Evolutionary conservation across 2,329 filamentous ascomycete species (phyloP), one percentile per base, ranked within the genome.

Genomic region (Pezicula rhizophila): DNA sequence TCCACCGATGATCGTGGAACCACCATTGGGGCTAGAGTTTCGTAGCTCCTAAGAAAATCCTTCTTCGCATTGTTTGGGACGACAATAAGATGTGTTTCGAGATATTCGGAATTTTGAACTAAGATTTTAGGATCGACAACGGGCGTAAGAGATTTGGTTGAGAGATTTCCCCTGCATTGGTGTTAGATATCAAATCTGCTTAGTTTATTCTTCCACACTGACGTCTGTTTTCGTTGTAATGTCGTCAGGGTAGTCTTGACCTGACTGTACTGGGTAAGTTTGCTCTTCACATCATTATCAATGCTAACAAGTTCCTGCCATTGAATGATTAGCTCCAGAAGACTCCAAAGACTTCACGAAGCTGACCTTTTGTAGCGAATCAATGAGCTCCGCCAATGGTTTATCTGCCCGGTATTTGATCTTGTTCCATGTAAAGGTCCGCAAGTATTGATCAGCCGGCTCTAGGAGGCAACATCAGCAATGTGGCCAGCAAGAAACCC

Each of bases 391-490:
- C 48, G 82, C 79, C 52, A 99, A 79, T 45, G 92, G 81, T 67
- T 92, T 95, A 69, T 99, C 93, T 54, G 88, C 85, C 61, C 93
- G 84, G 70, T 97, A 99, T 67, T 96, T 93, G 70, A 95, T 89
- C 70, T 93, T 96, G 73, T 97, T 97, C 93, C 93, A 99, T 57
- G 82, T 79, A 70, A 97, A 99, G 48, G 79, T 84, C 64, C 84
- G 82, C 41, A 99, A 74, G 66, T 97, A 99, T 66, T 92, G 86
- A 61, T 96, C 92, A 52, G 92, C 90, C n/a, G 93, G 91, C 69
- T 95, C 92, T 97, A 42, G 51, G 33, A 49, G 52, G 14, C 55
- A n/a, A 23, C 12, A 15, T 43, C n/a, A 45, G 43, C 20, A 37
- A 42, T 23, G n/a, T 26, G n/a, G 23, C 31, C 28, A 45, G 8